A percentile compares a stretch with the other conserved stretches of the same genome.
Conservation (phyloP, 768 basidiomycete genomes). For the Macrocybe gigantea region DNA sequence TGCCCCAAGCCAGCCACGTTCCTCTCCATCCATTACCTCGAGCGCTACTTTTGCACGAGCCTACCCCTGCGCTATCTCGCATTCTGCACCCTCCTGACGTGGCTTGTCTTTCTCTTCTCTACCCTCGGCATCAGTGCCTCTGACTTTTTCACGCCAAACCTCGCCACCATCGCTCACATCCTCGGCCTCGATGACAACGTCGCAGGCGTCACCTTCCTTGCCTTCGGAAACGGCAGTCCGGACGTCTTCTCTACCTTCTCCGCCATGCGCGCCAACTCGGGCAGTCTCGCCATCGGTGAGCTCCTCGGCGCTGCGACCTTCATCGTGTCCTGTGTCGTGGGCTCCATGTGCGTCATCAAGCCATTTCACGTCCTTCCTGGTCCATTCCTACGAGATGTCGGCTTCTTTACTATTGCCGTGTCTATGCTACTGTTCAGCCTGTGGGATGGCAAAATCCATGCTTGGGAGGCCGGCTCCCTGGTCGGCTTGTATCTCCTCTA, state of each 20-base stretch:
- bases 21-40: constrained; percentile 65
- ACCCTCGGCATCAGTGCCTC: constrained; percentile 93
- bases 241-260: constrained; percentile 96
- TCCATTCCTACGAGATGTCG: constrained; percentile 89
- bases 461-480: constrained; percentile 70
- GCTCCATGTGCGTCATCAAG: constrained; percentile 95
- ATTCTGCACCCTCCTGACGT: constrained; percentile 62
- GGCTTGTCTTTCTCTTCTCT: constrained; percentile 91
- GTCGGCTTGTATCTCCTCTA: constrained; percentile 73
- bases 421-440: constrained; percentile 70
- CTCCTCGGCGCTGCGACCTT: constrained; percentile 93
- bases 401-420: constrained; percentile 88
- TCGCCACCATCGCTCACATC: constrained; percentile 81
- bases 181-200: constrained; percentile 90
- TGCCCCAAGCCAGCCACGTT: constrained; percentile 61
- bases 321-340: constrained; percentile 94
- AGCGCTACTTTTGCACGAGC: constrained; percentile 64
- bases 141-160: constrained; percentile 97
- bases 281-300: constrained; percentile 90
- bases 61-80: constrained; percentile 47
- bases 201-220: constrained; percentile 94
- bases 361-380: constrained; percentile 80
- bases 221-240: constrained; percentile 96
- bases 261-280: constrained; percentile 80
- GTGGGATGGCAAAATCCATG: constrained; percentile 64